A percentile compares a stretch with the other conserved stretches of the same genome.
Conservation (phyloP, 805 yeast genomes). For the Metschnikowia vanudenii region DNA sequence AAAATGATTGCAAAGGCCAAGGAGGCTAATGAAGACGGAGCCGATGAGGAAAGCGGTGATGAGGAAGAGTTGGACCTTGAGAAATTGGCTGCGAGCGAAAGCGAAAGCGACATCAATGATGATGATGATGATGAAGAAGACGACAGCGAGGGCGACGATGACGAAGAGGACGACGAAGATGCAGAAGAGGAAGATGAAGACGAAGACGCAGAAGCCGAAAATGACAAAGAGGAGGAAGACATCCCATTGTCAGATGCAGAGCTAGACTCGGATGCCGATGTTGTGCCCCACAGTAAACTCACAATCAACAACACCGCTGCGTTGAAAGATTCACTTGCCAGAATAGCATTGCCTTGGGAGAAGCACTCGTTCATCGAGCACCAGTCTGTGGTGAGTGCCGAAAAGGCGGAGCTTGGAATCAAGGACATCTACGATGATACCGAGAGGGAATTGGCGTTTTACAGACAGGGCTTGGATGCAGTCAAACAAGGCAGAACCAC, state of each 20-base stretch:
- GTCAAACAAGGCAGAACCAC: conserved; percentile 68
- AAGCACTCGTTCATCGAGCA: conserved; percentile 80
- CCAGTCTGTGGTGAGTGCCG: conserved; percentile 64
- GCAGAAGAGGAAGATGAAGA: conserved; percentile 34
- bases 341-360: conserved; percentile 63
- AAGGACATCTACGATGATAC: conserved; percentile 94
- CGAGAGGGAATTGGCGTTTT: conserved; percentile 91
- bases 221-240: conserved; percentile 65
- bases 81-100: conserved; percentile 53
- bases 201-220: conserved; percentile 46
- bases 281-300: conserved; percentile 86
- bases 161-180: conserved; percentile 28
- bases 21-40: conserved; percentile 35
- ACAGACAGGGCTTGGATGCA: conserved; percentile 89
- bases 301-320: conserved; percentile 90
- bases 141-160: conserved; percentile 13
- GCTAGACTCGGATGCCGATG: conserved; percentile 89
- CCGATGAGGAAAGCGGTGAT: conserved; percentile 40
- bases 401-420: conserved; percentile 60
- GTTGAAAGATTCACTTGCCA: conserved; percentile 61
- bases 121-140: too few relatives aligned
- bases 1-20: conserved; percentile 39
- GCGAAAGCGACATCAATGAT: conserved; percentile 8
- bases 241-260: conserved; percentile 89
- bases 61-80: conserved; percentile 49